Base-by-base conservation (phyloP, 768 basidiomycete genomes). In the Chalciporus piperatus region DNA sequence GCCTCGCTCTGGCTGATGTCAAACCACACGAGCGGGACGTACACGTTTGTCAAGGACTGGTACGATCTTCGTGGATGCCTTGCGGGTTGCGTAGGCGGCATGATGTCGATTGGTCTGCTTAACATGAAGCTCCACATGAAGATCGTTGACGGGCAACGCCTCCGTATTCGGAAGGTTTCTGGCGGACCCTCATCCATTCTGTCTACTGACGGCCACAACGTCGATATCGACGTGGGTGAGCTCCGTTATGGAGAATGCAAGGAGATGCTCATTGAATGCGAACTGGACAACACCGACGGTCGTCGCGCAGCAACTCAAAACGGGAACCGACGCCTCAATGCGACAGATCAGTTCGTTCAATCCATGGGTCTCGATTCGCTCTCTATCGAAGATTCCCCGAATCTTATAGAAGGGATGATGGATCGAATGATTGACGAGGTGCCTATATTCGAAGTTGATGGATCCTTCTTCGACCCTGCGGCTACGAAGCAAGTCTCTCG, bases 1-100 rank as follows among this genome's bases (percentile, higher is more conserved):
- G 92, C 92, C 13, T 96, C 94, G 7, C 81, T 99, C 30, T 98
- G 97, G 97, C 84, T 98, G 41, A 95, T 99, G 80, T 98, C 95
- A 10, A 98, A 98, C 69, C 94, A 98, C 68, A 98, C 97, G 3
- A 84, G 84, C 57, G 97, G 97, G 22, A 97, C 94, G 25, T 98
- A 98, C 73, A 98, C 95, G 4, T 99, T 97, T 61, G 93, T 98
- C 54, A 91, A 90, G 71, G 96, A 97, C 65, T 98, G 95, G 89
- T 95, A 98, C 67, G 92, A 98, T 68, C 83, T 98, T 27, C 85
- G 91, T 20, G 85, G 89, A 61, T 89, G 93, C 56, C 79, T 99
- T 28, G 92, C 95, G 6, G 97, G 97, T 5, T 93, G 92, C 64
- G 79, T 98, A 14, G 97, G 96, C 6, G 96, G 95, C 1, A 88